Base-by-base conservation (phyloP, 2,329 filamentous ascomycete genomes). In the Penicillium sp. region DNA sequence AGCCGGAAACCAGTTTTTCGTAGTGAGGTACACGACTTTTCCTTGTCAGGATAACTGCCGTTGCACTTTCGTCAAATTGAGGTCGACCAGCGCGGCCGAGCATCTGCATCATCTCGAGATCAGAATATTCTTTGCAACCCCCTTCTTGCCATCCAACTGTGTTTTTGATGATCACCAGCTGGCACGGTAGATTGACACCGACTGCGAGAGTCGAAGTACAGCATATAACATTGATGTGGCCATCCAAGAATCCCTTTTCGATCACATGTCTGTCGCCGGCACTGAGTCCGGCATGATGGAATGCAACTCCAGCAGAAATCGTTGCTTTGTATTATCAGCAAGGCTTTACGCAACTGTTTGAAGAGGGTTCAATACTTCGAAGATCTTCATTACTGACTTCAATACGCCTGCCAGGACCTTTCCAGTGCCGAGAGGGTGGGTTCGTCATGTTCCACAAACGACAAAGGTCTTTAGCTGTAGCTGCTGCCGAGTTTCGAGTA, bases 51-150 rank as follows among this genome's bases (percentile, higher is more conserved):
- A 95, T 92, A 15, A 94, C 85, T 10, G 88, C 90, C 36, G 85
- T 80, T 3, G 88, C 90, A 52, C 76, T 88, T 45, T 84, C 80
- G 61, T 93, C 90, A 57, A 92, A 95, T 64, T 95, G 90, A 6
- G 90, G 90, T 18, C 90, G 80, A 1, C 90, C 90, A 46, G 90
- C 90, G 57, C 90, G 84, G 6, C 90, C 90, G 45, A 95, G 81
- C 90, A 95, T 95, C 63, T 95, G 90, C 86, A 93, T 93, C 56
- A 93, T 81, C 60, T 95, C 90, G 5, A 95, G 76, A 65, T 94
- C 89, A 0, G 88, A 85, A 60, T 90, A 91, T 66, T 94, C 89
- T 50, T 85, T 81, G 34, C 82, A 78, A 6, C 79, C 72, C 29
- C 72, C 77, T 51, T 84, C 81, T 51, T 83, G 81, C 70, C 84